Conservation (phyloP, 116 monocot species). For the Zostera marina region DNA sequence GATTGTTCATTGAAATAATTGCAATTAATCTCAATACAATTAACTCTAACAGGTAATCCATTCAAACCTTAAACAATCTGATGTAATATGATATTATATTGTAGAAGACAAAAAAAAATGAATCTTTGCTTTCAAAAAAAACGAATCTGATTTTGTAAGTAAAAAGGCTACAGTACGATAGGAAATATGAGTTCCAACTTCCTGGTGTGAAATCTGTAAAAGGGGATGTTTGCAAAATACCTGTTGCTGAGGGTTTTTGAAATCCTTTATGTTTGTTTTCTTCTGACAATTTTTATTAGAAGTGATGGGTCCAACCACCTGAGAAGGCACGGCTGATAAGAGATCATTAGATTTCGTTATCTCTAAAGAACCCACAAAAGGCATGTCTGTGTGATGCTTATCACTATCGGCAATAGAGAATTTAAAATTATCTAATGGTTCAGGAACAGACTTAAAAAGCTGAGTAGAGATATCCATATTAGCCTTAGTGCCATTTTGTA, state of each 20-base stretch:
- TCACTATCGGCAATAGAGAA: not conserved
- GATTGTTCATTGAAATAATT: no score
- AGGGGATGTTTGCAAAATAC: not conserved
- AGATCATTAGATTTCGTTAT: constrained; percentile 1
- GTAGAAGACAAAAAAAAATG: no score
- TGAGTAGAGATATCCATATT: constrained; percentile 6
- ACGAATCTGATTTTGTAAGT: no score
- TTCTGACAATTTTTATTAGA: constrained; percentile 25
- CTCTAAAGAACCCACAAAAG: constrained; percentile 7
- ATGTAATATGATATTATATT: no score
- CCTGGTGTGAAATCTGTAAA: not conserved
- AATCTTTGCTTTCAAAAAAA: no score
- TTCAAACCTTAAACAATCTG: no score
- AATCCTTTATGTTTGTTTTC: constrained; percentile 23
- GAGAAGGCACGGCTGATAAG: constrained; percentile 5
- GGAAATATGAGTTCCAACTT: not conserved
- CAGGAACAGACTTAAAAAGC: constrained; percentile 2
- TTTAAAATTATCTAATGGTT: constrained; percentile 1
- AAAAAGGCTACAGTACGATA: no score
- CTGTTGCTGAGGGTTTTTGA: constrained; percentile 21
- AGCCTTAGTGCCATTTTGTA: constrained; percentile 11
- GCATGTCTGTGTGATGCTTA: not conserved
- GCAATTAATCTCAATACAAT: no score
- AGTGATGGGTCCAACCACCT: constrained; percentile 5
- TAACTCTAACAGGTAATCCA: no score